These are phyloP conservation scores for Phytophthora cryptogea DNA, from an alignment of 352 stramenopile species.

Conservation along the genomic window DNA sequence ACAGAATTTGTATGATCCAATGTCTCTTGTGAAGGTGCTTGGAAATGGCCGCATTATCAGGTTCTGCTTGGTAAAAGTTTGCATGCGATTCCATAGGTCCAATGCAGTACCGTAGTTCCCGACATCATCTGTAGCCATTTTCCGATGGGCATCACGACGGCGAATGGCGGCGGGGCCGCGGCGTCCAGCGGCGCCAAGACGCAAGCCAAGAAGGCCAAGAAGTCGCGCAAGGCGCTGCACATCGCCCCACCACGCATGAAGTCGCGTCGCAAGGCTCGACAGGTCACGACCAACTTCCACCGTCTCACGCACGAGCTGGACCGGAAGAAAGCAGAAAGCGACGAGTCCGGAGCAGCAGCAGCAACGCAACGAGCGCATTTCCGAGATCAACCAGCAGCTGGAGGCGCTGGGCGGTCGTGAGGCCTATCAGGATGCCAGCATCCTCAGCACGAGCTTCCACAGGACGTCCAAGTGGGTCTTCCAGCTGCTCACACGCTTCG, in stretches of 20 bases:
- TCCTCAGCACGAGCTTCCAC: slow-evolving; percentile 94
- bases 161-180: slow-evolving; percentile 22
- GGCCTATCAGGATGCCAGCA: slow-evolving; percentile 95
- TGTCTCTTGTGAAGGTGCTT: too few relatives aligned
- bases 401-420: slow-evolving; percentile 87
- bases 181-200: slow-evolving; percentile 9
- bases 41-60: too few relatives aligned
- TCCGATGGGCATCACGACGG: slow-evolving; percentile 17
- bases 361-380: slow-evolving; percentile 33
- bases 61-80: too few relatives aligned
- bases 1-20: too few relatives aligned
- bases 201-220: slow-evolving; percentile 53
- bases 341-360: slow-evolving; percentile 30
- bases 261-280: slow-evolving; percentile 68
- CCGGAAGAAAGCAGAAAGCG: slow-evolving; percentile 37
- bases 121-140: slow-evolving; percentile 6
- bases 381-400: slow-evolving; percentile 74
- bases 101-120: neutral
- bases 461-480: slow-evolving; percentile 96
- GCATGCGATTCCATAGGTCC: neutral
- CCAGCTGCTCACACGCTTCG: slow-evolving; percentile 83
- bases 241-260: slow-evolving; percentile 67
- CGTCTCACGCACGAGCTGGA: slow-evolving; percentile 76
- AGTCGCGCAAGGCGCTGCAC: slow-evolving; percentile 57
- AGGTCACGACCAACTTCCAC: slow-evolving; percentile 82